Conservation (phyloP, 257 asterid species). For the Echites panduratus region DNA sequence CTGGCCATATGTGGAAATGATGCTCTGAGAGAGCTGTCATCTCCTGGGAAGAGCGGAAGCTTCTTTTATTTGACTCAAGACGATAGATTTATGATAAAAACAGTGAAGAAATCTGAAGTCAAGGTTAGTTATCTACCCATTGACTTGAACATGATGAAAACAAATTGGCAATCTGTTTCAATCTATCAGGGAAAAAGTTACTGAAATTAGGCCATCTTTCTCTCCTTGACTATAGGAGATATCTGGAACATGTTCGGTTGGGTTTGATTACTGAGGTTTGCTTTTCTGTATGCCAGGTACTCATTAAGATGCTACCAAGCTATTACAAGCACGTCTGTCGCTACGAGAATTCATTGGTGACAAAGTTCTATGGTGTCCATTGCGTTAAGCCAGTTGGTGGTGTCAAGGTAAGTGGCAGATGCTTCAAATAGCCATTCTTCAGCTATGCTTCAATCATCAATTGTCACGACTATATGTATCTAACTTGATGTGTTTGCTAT, state of each 20-base stretch:
- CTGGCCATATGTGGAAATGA: slow-evolving; percentile 88
- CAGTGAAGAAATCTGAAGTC: slow-evolving; percentile 96
- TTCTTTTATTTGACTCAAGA: slow-evolving; percentile 92
- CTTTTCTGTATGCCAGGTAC: slow-evolving; percentile 53
- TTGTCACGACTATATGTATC: background rate
- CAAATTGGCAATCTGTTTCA: background rate
- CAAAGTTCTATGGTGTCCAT: slow-evolving; percentile 92
- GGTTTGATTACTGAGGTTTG: slow-evolving; percentile 14
- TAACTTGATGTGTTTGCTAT: background rate
- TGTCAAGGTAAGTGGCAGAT: slow-evolving; percentile 51
- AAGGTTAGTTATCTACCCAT: slow-evolving; percentile 63
- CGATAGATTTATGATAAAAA: slow-evolving; percentile 95
- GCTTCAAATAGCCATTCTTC: slow-evolving; percentile 11
- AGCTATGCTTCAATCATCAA: background rate
- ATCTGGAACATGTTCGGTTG: slow-evolving; percentile 5
- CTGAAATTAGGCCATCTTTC: no score
- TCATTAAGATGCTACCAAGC: slow-evolving; percentile 90
- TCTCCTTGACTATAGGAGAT: no score
- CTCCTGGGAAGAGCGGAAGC: slow-evolving; percentile 99
- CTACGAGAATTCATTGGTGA: slow-evolving; percentile 80
- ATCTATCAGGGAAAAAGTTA: background rate
- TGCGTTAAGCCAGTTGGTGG: slow-evolving; percentile 98
- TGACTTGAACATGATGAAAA: slow-evolving; percentile 19
- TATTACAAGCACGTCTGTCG: slow-evolving; percentile 70
- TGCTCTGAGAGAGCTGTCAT: slow-evolving; percentile 91